phyloP scores from a whole-genome alignment of 169 alveolate species.

The Sarcocystis neurona region DNA sequence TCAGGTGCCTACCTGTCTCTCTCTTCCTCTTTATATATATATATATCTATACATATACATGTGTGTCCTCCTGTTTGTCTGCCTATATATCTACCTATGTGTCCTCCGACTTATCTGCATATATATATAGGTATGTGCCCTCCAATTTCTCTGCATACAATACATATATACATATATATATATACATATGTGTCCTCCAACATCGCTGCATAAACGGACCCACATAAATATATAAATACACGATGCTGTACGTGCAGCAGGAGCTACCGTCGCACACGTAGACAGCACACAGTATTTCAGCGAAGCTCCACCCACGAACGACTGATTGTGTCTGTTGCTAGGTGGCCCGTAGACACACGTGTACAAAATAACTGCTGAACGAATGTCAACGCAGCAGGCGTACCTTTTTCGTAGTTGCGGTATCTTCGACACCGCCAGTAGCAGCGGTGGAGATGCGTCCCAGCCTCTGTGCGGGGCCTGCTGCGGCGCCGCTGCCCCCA shows the following conservation, averaged over 20 bases:
- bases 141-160: too few relatives aligned
- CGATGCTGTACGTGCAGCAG: background rate
- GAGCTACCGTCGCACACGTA: background rate
- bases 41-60: too few relatives aligned
- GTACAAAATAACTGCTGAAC: background rate
- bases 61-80: too few relatives aligned
- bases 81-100: too few relatives aligned
- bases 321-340: background rate
- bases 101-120: too few relatives aligned
- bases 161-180: too few relatives aligned
- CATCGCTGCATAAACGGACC: too few relatives aligned
- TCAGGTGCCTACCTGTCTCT: too few relatives aligned
- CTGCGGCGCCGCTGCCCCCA: background rate
- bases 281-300: background rate
- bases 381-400: background rate
- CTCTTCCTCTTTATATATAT: too few relatives aligned
- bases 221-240: too few relatives aligned
- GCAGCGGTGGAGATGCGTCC: background rate
- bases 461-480: constrained; percentile 1
- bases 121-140: too few relatives aligned
- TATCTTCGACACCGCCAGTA: background rate
- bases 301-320: background rate
- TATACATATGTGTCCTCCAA: background rate
- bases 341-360: background rate
- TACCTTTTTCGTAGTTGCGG: background rate